These are phyloP conservation scores for Globisporangium alternatum DNA, from an alignment of 352 stramenopile species.

Conservation along the genomic window DNA sequence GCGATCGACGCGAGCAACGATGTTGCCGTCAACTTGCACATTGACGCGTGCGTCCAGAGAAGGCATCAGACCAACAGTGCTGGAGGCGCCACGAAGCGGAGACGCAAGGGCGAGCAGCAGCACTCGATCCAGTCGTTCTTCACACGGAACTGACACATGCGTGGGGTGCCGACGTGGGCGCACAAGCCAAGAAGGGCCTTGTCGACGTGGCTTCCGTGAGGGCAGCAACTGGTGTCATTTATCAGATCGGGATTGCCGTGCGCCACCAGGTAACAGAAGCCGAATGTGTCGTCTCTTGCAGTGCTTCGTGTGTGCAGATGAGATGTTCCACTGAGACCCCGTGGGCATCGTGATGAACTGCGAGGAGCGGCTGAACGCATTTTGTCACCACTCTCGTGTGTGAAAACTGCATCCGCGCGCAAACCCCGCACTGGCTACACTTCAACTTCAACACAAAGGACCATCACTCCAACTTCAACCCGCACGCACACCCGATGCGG, in stretches of 20 bases:
- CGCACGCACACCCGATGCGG: background rate
- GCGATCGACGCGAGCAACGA: conserved; percentile 19
- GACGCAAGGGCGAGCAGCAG: conserved; percentile 5
- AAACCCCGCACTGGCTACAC: background rate
- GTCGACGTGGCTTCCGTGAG: too few species aligned
- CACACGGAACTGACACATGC: background rate
- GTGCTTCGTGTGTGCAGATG: too few species aligned
- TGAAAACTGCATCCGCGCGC: background rate
- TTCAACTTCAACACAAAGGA: background rate
- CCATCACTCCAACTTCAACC: background rate
- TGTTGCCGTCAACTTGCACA: conserved; percentile 22
- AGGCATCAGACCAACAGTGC: background rate
- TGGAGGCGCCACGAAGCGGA: conserved; percentile 3
- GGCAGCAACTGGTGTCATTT: too few species aligned
- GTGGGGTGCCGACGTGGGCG: too few species aligned
- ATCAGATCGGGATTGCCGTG: too few species aligned
- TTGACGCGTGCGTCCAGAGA: conserved; percentile 22
- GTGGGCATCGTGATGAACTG: conserved; percentile 77
- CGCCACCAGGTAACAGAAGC: too few species aligned
- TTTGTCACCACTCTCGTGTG: too few species aligned
- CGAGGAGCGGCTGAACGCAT: conserved; percentile 82
- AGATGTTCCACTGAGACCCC: conserved; percentile 79
- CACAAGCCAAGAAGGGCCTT: too few species aligned
- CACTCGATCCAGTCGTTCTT: conserved; percentile 24
- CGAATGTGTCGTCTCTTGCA: too few species aligned